Percentiles rank a stretch among this genome's conserved stretches.
Evolutionary conservation across 768 basidiomycete genomes (phyloP).

Genomic region (Amanita phalloides): DNA sequence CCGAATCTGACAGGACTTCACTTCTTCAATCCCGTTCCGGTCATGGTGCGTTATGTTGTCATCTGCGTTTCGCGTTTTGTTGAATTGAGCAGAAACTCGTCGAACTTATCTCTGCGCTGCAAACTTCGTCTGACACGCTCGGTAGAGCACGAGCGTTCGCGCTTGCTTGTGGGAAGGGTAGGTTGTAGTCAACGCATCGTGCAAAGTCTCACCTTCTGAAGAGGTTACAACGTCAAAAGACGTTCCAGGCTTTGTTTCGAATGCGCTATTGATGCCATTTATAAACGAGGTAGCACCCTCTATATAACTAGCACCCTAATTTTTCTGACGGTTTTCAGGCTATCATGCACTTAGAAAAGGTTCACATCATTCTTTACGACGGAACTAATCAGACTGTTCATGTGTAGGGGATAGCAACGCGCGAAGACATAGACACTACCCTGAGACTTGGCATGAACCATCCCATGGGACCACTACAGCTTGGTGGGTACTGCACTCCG

Average conservation of each 20-base stretch:
- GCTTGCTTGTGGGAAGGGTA: constrained; percentile 82
- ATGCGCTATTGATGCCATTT: constrained; percentile 93
- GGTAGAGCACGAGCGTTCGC: constrained; percentile 76
- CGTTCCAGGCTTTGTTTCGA: constrained; percentile 92
- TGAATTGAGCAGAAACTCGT: constrained; percentile 61
- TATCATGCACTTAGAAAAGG: constrained; percentile 89
- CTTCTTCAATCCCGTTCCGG: constrained; percentile 95
- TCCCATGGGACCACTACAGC: constrained; percentile 89
- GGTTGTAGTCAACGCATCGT: constrained; percentile 5
- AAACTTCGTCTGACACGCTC: constrained; percentile 73
- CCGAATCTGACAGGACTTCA: constrained; percentile 51
- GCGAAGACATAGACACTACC: constrained; percentile 93
- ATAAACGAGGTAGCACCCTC: constrained; percentile 66
- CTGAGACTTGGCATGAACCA: constrained; percentile 90
- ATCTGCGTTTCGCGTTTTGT: background rate
- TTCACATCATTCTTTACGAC: constrained; percentile 14
- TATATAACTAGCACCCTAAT: background rate
- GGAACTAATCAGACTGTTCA: background rate
- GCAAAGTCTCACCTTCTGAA: constrained; percentile 16
- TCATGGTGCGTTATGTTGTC: constrained; percentile 54
- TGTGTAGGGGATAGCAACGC: constrained; percentile 72
- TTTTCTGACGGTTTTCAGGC: constrained; percentile 36
- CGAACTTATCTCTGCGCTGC: constrained; percentile 89
- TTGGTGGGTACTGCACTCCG: constrained; percentile 36
- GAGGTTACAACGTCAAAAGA: constrained; percentile 89